Percentiles rank a stretch among this genome's conserved stretches.
Conservation (phyloP, 2,329 filamentous ascomycete species). For the Sclerotinia spermophila region DNA sequence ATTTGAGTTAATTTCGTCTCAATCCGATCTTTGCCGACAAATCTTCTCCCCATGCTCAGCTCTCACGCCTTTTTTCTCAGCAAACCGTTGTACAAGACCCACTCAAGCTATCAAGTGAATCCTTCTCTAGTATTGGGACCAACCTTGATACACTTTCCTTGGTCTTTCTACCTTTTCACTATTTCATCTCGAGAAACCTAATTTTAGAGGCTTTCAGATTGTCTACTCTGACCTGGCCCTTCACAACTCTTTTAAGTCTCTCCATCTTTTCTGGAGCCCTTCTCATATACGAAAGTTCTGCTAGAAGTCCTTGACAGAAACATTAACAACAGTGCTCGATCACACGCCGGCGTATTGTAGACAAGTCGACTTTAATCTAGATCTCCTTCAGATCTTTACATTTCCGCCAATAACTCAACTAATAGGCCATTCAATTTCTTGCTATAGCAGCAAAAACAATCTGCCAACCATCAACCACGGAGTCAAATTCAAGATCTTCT, state of each 20-base stretch:
- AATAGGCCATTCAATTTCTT: not conserved
- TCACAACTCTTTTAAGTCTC: too few species aligned
- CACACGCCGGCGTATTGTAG: not conserved
- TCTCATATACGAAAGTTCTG: not conserved
- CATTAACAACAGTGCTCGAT: not conserved
- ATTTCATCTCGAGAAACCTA: not conserved
- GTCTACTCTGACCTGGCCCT: not conserved
- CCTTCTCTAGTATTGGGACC: not conserved
- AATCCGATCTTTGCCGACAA: not conserved
- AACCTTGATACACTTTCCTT: too few species aligned
- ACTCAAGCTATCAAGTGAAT: too few species aligned
- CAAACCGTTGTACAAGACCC: not conserved
- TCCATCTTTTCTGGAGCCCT: not conserved
- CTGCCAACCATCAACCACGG: not conserved
- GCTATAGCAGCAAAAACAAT: not conserved
- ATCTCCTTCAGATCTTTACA: not conserved
- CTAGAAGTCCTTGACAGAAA: not conserved
- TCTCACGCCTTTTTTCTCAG: too few species aligned
- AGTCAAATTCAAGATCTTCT: not conserved
- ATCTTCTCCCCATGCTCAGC: not conserved
- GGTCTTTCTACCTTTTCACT: too few species aligned
- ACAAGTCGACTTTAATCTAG: not conserved
- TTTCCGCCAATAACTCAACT: not conserved
- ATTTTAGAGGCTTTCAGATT: not conserved
- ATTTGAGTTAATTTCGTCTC: not conserved